Evolutionary conservation across 108 stramenopile species (phyloP), one percentile per base, ranked within the genome.

Genomic region (Stephanodiscus minutulus): DNA sequence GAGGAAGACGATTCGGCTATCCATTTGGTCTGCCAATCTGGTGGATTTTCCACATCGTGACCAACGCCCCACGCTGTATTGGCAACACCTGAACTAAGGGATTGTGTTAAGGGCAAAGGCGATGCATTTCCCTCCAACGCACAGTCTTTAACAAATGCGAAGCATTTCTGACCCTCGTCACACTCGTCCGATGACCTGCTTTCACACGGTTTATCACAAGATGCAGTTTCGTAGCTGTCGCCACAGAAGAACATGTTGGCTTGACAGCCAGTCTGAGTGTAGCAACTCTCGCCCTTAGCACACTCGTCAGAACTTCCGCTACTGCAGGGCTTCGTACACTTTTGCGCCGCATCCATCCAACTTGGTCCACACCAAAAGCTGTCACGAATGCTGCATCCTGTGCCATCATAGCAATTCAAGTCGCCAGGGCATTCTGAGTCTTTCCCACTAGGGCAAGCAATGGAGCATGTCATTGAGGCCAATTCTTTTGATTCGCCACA

Each of bases 281-380:
- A 79, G 35, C 77, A 79, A n/a, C 25, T 52, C 36, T 72, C 48
- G 31, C 60, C 65, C 13, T 61, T 70, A 20, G 21, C 65, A 33
- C 77, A 79, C n/a, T 79, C 70, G 33, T 79, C 77, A 43, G 63
- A 61, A 7, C 62, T 64, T 22, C 77, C 77, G 66, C 70, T 67
- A 18, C 58, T 65, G 43, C 77, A 79, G 4, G 70, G 70, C 52
- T 67, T 21, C 9, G 59, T 35, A 29, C 77, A 79, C 36, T 56
- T 72, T 17, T 72, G 48, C 4, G 77, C 64, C 39, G 77, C 77
- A 25, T 72, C 36, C 37, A 61, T 46, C 77, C 77, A 79, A 17
- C 49, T 62, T 10, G 58, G 22, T 9, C 77, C 77, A 67, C 77
- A 79, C 46, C 62, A 79, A 49, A 71, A 79, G 27, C 64, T 71